Base-by-base conservation (phyloP, 345 rosid species). In the Populus nigra region DNA sequence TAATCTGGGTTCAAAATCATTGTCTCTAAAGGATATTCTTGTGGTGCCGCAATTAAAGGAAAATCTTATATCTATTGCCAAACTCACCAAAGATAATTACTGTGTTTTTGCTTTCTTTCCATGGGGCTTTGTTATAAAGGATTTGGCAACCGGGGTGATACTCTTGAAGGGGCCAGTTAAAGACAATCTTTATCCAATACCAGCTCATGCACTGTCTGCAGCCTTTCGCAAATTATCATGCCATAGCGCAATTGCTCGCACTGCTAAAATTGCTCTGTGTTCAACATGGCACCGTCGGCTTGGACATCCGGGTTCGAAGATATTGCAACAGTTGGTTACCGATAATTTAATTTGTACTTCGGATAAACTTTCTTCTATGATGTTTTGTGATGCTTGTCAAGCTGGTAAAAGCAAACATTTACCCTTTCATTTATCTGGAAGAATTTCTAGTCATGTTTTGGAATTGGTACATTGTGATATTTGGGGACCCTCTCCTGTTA, bases 1-100 rank as follows among this genome's bases (percentile, higher is more conserved):
- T 0, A 0, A 59, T 59, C 12, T 59, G 9, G 27, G 29, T 2
- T 20, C 27, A 0, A 59, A 20, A 0, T 20, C n/a, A 0, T 1
- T 59, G 8, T 20, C 29, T 47, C 1, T n/a, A 6, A 20, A 59
- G 0, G 13, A 59, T 10, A 59, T 59, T n/a, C 5, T 59, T 0
- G 9, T 59, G 3, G 65, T 59, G 0, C 13, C 27, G 7, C 5
- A 20, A 59, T 59, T 59, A 59, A n/a, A 59, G 65, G 13, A 59
- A 23, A 59, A 59, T 59, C 13, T 59, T 20, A 2, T 59, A 1
- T 59, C 29, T 7, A 59, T 59, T 59, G 9, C 65, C 1, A 20
- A 59, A n/a, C 13, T 59, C 2, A 59, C 29, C 4, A 59, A 59
- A n/a, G 65, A 59, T n/a, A 59, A 23, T 20, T 5, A 59, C 5